Evolutionary conservation across 768 basidiomycete species (phyloP), one percentile per base, ranked within the genome.

Genomic region (Suillus brevipes): DNA sequence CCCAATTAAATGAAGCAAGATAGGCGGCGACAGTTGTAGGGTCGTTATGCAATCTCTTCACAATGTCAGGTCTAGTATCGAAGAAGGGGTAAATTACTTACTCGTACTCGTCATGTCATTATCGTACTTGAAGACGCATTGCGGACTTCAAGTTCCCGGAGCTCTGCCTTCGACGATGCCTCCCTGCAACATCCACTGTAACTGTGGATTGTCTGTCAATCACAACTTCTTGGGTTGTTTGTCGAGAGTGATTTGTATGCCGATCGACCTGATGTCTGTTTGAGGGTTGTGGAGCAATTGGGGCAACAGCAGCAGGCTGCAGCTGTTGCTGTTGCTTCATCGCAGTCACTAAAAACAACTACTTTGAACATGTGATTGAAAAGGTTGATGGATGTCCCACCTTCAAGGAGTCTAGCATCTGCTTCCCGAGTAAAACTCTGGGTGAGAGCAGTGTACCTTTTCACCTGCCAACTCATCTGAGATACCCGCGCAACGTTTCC

Each of bases 381-480:
- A 23, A 64, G 40, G 18, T 59, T 6, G 62, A 28, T 25, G 23
- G 28, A 49, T 47, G 28, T 75, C 77, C 62, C 57, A 91, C 91
- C 86, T 81, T 89, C 87, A 42, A 89, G 72, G 45, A 89, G 72
- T 74, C 87, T 87, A 12, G 82, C 74, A 68, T 92, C 91, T 28
- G 92, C 92, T 76, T 94, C 91, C 47, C 85, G 82, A 67, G 87
- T 88, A 70, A 91, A 94, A 66, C 89, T 90, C 76, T 92, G 87
- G 84, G 89, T 91, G 63, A 94, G 78, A 36, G 88, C 86, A 40
- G 89, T 86, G 76, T 91, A 94, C 23, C 88, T 84, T 78, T 90
- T 89, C 65, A 92, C 89, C 75, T 92, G 90, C 88, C 90, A 92
- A 70, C 87, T 87, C 82, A 94, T 87, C 79, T 95, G 88, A 34